These are phyloP conservation scores for Hyphopichia wangnamkhiaoensis DNA, from an alignment of 1,139 yeast species.

Conservation along the genomic window DNA sequence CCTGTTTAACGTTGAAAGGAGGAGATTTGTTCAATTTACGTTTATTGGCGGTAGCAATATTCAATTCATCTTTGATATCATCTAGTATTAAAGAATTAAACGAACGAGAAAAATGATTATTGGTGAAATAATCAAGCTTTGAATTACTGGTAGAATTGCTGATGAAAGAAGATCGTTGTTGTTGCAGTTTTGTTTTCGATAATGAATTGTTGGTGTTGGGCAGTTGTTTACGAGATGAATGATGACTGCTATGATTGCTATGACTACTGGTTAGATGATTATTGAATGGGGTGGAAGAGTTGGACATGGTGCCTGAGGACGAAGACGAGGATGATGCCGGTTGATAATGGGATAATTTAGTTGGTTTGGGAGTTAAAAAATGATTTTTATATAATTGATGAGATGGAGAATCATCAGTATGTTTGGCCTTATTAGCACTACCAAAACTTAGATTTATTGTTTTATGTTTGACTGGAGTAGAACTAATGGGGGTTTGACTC, in stretches of 20 bases:
- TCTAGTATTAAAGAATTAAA: slow-evolving; percentile 48
- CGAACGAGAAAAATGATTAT: slow-evolving; percentile 44
- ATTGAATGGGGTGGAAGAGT: slow-evolving; percentile 1
- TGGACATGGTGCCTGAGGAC: not conserved
- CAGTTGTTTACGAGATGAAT: too few relatives aligned
- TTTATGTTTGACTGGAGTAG: not conserved
- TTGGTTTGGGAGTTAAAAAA: slow-evolving; percentile 2
- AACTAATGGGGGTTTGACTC: not conserved
- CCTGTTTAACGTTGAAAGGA: slow-evolving; percentile 44
- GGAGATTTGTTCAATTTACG: slow-evolving; percentile 41
- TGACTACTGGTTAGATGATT: not conserved
- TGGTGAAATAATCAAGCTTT: slow-evolving; percentile 38
- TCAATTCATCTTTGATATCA: slow-evolving; percentile 30
- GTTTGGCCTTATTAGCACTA: too few relatives aligned
- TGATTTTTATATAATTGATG: too few relatives aligned
- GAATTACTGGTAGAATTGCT: slow-evolving; percentile 1
- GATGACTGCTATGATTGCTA: not conserved
- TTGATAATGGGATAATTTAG: too few relatives aligned
- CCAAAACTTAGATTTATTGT: too few relatives aligned
- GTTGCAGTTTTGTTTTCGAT: not conserved
- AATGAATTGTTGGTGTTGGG: too few relatives aligned
- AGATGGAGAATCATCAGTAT: not conserved
- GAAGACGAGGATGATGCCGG: too few relatives aligned
- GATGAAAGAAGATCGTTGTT: slow-evolving; percentile 1
- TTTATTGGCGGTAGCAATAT: slow-evolving; percentile 10